Conservation (phyloP, 805 yeast genomes). For the Hyphopichia homilentoma region DNA sequence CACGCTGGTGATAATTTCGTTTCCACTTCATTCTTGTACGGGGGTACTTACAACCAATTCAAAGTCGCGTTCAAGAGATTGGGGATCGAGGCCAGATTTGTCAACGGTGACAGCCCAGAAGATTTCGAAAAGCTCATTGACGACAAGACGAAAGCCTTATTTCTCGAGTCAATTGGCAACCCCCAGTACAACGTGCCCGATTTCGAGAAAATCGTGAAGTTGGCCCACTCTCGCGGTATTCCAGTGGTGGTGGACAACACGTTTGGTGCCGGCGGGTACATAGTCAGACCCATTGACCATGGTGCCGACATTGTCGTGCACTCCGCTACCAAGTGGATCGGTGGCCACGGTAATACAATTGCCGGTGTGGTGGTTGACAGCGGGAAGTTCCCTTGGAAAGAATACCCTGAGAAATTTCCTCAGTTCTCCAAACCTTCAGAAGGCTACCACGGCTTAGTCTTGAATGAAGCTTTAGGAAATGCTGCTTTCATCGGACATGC, state of each 20-base stretch:
- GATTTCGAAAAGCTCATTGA: conserved; percentile 74
- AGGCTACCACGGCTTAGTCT: conserved; percentile 86
- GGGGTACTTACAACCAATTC: conserved; percentile 96
- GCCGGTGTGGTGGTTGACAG: conserved; percentile 89
- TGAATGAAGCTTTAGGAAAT: conserved; percentile 78
- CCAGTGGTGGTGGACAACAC: conserved; percentile 95
- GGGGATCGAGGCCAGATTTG: conserved; percentile 84
- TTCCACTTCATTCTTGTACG: conserved; percentile 83
- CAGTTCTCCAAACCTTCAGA: conserved; percentile 88
- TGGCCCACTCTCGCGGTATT: conserved; percentile 83
- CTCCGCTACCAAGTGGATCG: conserved; percentile 97
- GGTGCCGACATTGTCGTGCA: conserved; percentile 93
- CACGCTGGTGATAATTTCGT: conserved; percentile 87
- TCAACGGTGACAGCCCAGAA: conserved; percentile 74
- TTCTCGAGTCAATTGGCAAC: conserved; percentile 87
- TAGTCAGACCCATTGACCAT: conserved; percentile 76
- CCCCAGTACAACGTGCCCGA: conserved; percentile 93
- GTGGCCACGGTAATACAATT: conserved; percentile 94
- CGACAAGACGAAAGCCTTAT: conserved; percentile 83
- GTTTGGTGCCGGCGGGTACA: conserved; percentile 93
- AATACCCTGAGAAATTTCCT: conserved; percentile 84
- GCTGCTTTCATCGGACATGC: conserved; percentile 75
- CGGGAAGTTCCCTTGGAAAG: conserved; percentile 89
- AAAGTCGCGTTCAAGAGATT: conserved; percentile 86
- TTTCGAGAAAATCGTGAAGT: conserved; percentile 66